These are phyloP conservation scores for Hypoxylon rickii DNA, from an alignment of 495 filamentous ascomycete genomes.

Conservation along the genomic window DNA sequence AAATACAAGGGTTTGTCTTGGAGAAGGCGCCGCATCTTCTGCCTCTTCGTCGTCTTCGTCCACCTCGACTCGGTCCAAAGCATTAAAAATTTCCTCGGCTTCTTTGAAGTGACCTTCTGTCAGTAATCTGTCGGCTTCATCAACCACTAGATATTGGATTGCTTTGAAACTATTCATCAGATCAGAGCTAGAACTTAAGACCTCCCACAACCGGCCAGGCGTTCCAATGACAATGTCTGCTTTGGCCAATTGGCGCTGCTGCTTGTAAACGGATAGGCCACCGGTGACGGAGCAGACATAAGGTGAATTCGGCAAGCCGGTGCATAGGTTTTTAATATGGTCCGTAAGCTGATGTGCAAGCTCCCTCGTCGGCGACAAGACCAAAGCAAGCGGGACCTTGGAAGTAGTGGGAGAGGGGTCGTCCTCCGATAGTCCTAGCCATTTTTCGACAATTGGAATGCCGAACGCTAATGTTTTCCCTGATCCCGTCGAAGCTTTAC, in stretches of 20 bases:
- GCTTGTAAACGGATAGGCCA: constrained; percentile 89
- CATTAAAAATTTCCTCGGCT: constrained; percentile 78
- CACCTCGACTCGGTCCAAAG: constrained; percentile 65
- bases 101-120: constrained; percentile 96
- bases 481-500: constrained; percentile 81
- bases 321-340: constrained; percentile 76
- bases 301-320: constrained; percentile 62
- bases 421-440: constrained; percentile 49
- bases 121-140: constrained; percentile 91
- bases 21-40: constrained; percentile 24
- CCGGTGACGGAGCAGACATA: constrained; percentile 84
- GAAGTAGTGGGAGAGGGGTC: constrained; percentile 44
- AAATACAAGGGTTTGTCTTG: constrained; percentile 91
- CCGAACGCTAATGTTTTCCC: constrained; percentile 85
- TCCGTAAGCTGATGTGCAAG: constrained; percentile 86
- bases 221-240: constrained; percentile 92
- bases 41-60: constrained; percentile 45
- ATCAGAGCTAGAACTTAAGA: constrained; percentile 67
- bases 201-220: constrained; percentile 92
- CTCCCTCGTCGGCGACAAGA: constrained; percentile 90
- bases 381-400: constrained; percentile 73
- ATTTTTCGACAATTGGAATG: constrained; percentile 75
- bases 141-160: constrained; percentile 83
- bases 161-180: constrained; percentile 64
- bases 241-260: constrained; percentile 73